Evolutionary conservation across 495 filamentous ascomycete species (phyloP), one percentile per base, ranked within the genome.

Genomic region (Penicillium antarcticum): DNA sequence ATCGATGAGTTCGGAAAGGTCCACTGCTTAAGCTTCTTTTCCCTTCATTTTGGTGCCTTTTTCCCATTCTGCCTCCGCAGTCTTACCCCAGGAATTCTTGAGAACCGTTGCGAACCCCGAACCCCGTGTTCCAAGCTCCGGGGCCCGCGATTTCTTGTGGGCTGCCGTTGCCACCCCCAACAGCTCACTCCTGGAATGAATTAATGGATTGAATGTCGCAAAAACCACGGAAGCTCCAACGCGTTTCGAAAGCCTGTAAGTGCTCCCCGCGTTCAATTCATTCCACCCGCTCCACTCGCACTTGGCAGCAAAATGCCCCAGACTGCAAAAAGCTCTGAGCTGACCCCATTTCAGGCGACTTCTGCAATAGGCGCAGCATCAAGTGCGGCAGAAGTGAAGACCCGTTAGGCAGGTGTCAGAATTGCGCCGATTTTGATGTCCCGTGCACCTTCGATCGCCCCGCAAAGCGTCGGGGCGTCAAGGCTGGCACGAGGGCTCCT

Each of bases 401-500:
- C n/a, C 34, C 52, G 19, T 45, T 62, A 49, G 64, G 58, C 18
- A 52, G 64, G 12, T 67, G 64, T 41, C 58, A 67, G 35, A 67
- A 67, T 45, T 92, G 88, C 58, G 72, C 71, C 16, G 80, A 83
- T 29, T 79, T 92, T 34, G 76, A 85, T 38, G 86, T 91, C 18
- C 81, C 86, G 24, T 92, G 88, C 63, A 91, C 87, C 40, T 89
- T 85, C 61, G 72, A 84, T 40, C 71, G 88, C 46, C 82, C 83
- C 21, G 86, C 82, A 62, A 83, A 84, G 56, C 77, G 88, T 10
- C 79, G 88, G 48, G 88, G 88, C 36, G 62, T 67, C 39, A 67
- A 66, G 39, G 63, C 63, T 43, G 63, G 63, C 34, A 52, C 50
- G 16, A 52, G 45, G 23, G 40, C 29, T 33, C 41, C 34, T 32